Percentiles rank a stretch among this genome's conserved stretches.
phyloP scores from a whole-genome alignment of 192 early-diverging fungal species.

The Entomortierella beljakovae region DNA sequence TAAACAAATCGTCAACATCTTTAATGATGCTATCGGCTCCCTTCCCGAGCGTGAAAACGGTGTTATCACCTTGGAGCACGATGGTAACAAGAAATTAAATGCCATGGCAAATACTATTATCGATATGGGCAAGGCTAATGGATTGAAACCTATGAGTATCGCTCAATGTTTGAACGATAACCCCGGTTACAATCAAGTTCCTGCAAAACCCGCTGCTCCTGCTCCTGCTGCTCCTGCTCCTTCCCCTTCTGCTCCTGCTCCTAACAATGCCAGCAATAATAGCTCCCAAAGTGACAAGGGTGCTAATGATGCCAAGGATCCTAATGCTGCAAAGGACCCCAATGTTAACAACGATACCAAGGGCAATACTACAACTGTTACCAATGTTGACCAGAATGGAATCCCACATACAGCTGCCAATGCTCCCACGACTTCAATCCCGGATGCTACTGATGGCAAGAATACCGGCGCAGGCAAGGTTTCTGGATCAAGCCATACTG shows the following conservation, averaged over 20 bases:
- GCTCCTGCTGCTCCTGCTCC: not conserved
- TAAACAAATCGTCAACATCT: slow-evolving; percentile 34
- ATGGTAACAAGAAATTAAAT: slow-evolving; percentile 26
- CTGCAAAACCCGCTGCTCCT: too few relatives aligned
- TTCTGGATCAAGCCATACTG: not conserved
- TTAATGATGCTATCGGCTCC: slow-evolving; percentile 21
- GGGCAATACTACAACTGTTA: too few relatives aligned
- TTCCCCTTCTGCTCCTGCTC: not conserved
- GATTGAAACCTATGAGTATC: slow-evolving; percentile 38
- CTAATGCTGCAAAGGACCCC: not conserved
- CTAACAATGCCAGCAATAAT: not conserved
- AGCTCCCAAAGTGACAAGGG: not conserved
- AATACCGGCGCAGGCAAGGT: not conserved
- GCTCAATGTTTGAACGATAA: slow-evolving; percentile 33
- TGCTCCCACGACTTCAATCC: not conserved
- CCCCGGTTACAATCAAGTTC: slow-evolving; percentile 30
- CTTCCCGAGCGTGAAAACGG: slow-evolving; percentile 13
- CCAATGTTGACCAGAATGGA: too few relatives aligned
- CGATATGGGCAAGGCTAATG: slow-evolving; percentile 34
- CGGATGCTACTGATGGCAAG: not conserved
- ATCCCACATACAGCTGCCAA: too few relatives aligned
- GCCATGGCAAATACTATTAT: slow-evolving; percentile 34
- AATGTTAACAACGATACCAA: too few relatives aligned
- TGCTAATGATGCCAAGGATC: not conserved
- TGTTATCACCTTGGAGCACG: slow-evolving; percentile 47